phyloP scores from a whole-genome alignment of 1,284 basidiomycete genomes.

The Pascua guehoae region DNA sequence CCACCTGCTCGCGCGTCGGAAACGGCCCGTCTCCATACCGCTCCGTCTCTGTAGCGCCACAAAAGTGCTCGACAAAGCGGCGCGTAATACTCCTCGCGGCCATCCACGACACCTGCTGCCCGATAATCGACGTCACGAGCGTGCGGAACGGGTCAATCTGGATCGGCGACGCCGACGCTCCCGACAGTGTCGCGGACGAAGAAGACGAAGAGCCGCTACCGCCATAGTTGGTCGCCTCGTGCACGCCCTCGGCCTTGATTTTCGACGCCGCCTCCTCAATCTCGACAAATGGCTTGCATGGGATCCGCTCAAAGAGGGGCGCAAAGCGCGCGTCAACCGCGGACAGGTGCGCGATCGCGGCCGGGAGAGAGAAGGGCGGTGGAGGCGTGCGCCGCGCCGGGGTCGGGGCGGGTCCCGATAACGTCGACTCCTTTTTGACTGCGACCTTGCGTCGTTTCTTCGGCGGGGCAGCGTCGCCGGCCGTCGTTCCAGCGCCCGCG shows the following conservation, averaged over 20 bases:
- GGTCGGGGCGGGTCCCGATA: not conserved
- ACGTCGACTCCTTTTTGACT: conserved; percentile 1
- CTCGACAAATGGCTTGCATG: conserved; percentile 32
- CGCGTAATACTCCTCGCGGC: conserved; percentile 83
- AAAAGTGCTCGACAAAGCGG: conserved; percentile 71
- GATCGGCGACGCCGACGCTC: not conserved
- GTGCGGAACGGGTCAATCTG: conserved; percentile 53
- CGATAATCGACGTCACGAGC: conserved; percentile 67
- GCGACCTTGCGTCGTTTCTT: conserved; percentile 1
- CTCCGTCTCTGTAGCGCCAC: conserved; percentile 48
- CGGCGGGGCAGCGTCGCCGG: not conserved
- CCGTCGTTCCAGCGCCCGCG: not conserved
- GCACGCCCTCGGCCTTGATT: not conserved
- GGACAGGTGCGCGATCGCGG: conserved; percentile 69
- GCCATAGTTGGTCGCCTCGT: not conserved
- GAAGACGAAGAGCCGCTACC: no score
- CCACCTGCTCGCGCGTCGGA: conserved; percentile 67
- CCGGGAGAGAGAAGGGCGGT: conserved; percentile 62
- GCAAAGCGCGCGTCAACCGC: conserved; percentile 66
- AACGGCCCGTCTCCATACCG: conserved; percentile 51
- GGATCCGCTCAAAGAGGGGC: conserved; percentile 56
- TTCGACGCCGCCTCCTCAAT: conserved; percentile 1
- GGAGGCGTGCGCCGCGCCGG: conserved; percentile 13
- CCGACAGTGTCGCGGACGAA: not conserved
- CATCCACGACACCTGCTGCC: conserved; percentile 87